Evolutionary conservation across 371 early-diverging fungal species (phyloP), one percentile per base, ranked within the genome.

Genomic region (Lichtheimia hyalospora): DNA sequence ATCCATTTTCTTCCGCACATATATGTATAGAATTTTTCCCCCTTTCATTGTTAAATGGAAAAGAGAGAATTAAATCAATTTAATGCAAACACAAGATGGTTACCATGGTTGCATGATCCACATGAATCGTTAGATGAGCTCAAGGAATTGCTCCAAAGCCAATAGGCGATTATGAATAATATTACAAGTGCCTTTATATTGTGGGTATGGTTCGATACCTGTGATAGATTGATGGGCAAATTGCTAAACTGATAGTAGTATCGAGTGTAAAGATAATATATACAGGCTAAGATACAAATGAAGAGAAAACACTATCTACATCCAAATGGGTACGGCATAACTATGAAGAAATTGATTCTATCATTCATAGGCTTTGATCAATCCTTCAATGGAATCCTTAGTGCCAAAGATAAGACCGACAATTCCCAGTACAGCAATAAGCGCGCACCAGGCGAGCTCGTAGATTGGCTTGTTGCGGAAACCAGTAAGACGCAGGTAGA

Each of bases 321-420:
- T 27, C 27, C 27, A 27, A 27, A 5, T 27, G 27, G 27, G 27
- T 7, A 2, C 27, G 27, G 7, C 27, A 27, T 7, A 27, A 27
- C 4, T 3, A 27, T 27, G 27, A 27, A 7, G 27, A 2, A 7
- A 27, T 27, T 8, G 34, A 5, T 34, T 8, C 5, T 6, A 34
- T 34, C 10, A 34, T 34, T 73, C 79, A 52, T 79, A 69, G 46
- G 77, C 84, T 0, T 53, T 51, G 34, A 80, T 69, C 7, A 89
- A 66, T 12, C 75, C 77, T 40, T 69, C 49, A 21, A 92, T 64
- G 8, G 94, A 89, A 60, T 88, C 85, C 8, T 83, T 79, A 18
- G 91, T 88, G 54, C 94, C 95, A 48, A 93, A 78, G 21, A 85
- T 82, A 24, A 90, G 77, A 16, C 90, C 92, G 62, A 85, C 77